Evolutionary conservation across 2,329 filamentous ascomycete species (phyloP).

Genomic region (Dendryphion nanum): DNA sequence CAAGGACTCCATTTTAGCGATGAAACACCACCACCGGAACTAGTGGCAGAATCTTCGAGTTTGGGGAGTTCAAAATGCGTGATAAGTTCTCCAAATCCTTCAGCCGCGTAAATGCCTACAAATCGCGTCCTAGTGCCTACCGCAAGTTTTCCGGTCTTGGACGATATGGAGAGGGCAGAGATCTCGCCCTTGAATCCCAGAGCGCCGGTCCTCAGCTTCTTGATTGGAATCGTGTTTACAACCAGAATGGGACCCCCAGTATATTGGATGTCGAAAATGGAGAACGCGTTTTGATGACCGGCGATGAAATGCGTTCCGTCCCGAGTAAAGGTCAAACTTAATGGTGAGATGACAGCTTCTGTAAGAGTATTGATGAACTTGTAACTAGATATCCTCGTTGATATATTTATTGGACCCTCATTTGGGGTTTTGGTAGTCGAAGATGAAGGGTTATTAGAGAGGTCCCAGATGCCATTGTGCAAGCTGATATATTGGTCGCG

Average conservation of each 20-base stretch:
- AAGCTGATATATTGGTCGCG: slow-evolving; percentile 57
- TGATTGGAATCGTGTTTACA: slow-evolving; percentile 47
- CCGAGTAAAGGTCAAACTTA: slow-evolving; percentile 54
- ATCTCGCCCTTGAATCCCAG: slow-evolving; percentile 57
- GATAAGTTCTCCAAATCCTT: slow-evolving; percentile 49
- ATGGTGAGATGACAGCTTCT: slow-evolving; percentile 56
- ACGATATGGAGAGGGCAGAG: slow-evolving; percentile 49
- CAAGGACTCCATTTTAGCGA: slow-evolving; percentile 58
- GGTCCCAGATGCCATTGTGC: slow-evolving; percentile 52
- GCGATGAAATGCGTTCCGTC: slow-evolving; percentile 55
- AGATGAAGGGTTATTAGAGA: slow-evolving; percentile 2
- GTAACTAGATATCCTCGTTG: slow-evolving; percentile 49
- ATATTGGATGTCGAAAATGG: slow-evolving; percentile 55
- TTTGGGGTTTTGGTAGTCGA: slow-evolving; percentile 11
- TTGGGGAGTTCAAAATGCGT: slow-evolving; percentile 50
- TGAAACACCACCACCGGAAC: slow-evolving; percentile 52
- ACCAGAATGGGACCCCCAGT: slow-evolving; percentile 45
- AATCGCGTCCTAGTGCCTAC: slow-evolving; percentile 58
- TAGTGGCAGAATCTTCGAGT: slow-evolving; percentile 11
- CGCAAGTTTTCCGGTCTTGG: slow-evolving; percentile 49
- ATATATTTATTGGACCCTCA: slow-evolving; percentile 26
- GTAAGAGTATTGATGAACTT: slow-evolving; percentile 55
- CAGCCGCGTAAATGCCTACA: slow-evolving; percentile 55
- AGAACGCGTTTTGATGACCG: slow-evolving; percentile 54
- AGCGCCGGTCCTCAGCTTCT: slow-evolving; percentile 7